Conservation (phyloP, 352 stramenopile genomes). For the Phytophthora fragariaefolia region DNA sequence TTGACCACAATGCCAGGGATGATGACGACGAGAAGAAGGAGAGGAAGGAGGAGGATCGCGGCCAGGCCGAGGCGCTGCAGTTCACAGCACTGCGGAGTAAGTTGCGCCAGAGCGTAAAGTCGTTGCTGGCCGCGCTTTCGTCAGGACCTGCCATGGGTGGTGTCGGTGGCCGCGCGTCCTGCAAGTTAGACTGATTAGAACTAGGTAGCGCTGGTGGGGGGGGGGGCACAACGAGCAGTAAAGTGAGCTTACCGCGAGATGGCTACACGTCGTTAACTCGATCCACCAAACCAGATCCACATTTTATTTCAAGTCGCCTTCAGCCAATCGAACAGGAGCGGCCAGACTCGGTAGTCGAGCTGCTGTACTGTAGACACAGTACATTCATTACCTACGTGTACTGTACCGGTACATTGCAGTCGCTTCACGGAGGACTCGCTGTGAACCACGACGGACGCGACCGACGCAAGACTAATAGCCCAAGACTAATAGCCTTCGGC, state of each 20-base stretch:
- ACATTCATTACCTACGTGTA: no score
- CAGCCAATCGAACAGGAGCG: not conserved
- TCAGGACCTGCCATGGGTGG: slow-evolving; percentile 11
- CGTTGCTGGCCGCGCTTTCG: slow-evolving; percentile 34
- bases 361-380: no score
- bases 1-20: not conserved
- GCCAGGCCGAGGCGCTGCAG: slow-evolving; percentile 41
- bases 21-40: slow-evolving; percentile 17
- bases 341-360: not conserved
- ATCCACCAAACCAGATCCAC: not conserved
- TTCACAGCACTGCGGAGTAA: slow-evolving; percentile 48
- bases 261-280: slow-evolving; percentile 12
- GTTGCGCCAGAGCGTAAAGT: slow-evolving; percentile 47
- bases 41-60: slow-evolving; percentile 40
- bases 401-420: not conserved
- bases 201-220: not conserved
- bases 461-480: no score
- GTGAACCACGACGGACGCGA: no score
- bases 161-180: slow-evolving; percentile 21
- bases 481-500: no score
- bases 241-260: not conserved
- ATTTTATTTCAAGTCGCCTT: not conserved
- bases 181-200: slow-evolving; percentile 43
- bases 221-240: no score
- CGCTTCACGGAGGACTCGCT: not conserved